Evolutionary conservation across 176 grass and related monocot genomes (phyloP).

Genomic region (Bolboschoenus planiculmis): DNA sequence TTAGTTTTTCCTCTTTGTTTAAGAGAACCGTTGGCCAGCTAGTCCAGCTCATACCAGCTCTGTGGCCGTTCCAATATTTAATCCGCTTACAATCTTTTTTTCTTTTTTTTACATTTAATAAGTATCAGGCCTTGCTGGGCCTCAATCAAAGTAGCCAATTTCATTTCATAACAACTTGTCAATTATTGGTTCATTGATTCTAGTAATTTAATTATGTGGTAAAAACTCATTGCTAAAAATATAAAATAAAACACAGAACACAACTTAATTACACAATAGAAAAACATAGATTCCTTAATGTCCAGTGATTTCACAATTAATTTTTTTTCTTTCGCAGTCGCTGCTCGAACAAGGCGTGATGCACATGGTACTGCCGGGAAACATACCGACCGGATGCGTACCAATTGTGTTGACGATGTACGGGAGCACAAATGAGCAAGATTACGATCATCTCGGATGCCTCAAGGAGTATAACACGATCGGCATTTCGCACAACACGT

Average conservation of each 20-base stretch:
- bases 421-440: slow-evolving; percentile 11
- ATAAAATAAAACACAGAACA: no score
- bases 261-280: no score
- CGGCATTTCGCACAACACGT: slow-evolving; percentile 26
- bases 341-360: slow-evolving; percentile 35
- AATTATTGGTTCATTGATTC: neutral
- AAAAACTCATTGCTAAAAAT: no score
- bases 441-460: slow-evolving; percentile 42
- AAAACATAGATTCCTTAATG: neutral
- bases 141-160: neutral
- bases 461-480: slow-evolving; percentile 32
- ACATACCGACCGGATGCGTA: slow-evolving; percentile 37
- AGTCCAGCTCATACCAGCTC: neutral
- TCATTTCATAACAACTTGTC: neutral
- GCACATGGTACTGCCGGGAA: slow-evolving; percentile 38
- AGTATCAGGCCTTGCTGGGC: neutral
- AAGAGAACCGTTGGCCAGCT: neutral
- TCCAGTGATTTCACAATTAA: no score
- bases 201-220: no score
- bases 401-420: slow-evolving; percentile 29
- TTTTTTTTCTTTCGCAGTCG: slow-evolving; percentile 21
- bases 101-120: no score
- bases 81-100: neutral
- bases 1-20: neutral
- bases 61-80: no score